These are phyloP conservation scores for Penicillium roqueforti DNA, from an alignment of 495 filamentous ascomycete species.

Conservation along the genomic window DNA sequence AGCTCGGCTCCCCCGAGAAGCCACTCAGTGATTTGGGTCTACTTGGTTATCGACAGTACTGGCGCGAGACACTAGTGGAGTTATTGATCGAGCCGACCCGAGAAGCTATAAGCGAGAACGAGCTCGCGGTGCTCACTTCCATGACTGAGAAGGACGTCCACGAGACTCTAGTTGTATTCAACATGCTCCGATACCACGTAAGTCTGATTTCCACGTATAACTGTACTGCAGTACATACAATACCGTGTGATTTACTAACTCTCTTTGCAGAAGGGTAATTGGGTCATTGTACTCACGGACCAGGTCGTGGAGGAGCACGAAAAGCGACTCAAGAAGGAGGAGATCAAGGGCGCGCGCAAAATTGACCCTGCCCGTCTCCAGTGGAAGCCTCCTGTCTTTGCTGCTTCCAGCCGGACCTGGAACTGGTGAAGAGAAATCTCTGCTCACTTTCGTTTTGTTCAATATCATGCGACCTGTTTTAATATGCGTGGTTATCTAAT, in stretches of 20 bases:
- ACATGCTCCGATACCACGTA: slow-evolving; percentile 88
- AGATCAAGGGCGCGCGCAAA: slow-evolving; percentile 64
- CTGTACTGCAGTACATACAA: background rate
- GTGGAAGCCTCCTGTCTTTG: slow-evolving; percentile 97
- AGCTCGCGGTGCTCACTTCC: slow-evolving; percentile 68
- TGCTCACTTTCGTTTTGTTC: background rate
- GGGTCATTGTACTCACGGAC: slow-evolving; percentile 82
- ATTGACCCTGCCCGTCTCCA: slow-evolving; percentile 75
- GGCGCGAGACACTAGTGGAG: slow-evolving; percentile 90
- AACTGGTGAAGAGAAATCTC: slow-evolving; percentile 64
- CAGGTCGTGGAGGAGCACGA: slow-evolving; percentile 74
- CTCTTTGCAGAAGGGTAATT: slow-evolving; percentile 68
- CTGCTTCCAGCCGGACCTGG: slow-evolving; percentile 84
- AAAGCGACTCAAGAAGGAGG: slow-evolving; percentile 69
- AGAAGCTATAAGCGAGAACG: slow-evolving; percentile 74
- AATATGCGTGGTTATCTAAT: slow-evolving; percentile 5
- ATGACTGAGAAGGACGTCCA: slow-evolving; percentile 97
- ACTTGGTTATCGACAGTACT: slow-evolving; percentile 90
- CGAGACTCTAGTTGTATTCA: slow-evolving; percentile 84
- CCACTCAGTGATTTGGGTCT: slow-evolving; percentile 90
- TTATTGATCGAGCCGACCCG: slow-evolving; percentile 58
- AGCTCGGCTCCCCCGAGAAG: slow-evolving; percentile 93
- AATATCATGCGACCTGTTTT: background rate
- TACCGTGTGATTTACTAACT: slow-evolving; percentile 19
- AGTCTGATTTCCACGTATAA: slow-evolving; percentile 18